Evolutionary conservation across 371 early-diverging fungal species (phyloP).

Genomic region (Apophysomyces variabilis): DNA sequence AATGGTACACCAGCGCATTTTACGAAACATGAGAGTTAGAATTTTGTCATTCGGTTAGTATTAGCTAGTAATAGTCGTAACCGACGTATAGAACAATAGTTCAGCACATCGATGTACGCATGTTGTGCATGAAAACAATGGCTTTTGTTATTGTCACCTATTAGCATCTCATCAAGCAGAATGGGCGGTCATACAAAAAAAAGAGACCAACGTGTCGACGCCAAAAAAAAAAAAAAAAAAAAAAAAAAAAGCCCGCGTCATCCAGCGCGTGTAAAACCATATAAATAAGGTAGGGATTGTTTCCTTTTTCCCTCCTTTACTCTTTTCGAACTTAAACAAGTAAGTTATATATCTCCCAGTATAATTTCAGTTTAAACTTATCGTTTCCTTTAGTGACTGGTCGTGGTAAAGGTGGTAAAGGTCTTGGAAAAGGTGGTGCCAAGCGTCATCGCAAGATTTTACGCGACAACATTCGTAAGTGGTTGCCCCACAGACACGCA

Average conservation of each 20-base stretch:
- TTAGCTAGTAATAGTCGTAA: no score
- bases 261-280: background rate
- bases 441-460: slow-evolving; percentile 99
- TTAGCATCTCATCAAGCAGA: no score
- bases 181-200: background rate
- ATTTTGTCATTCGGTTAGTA: no score
- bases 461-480: slow-evolving; percentile 95
- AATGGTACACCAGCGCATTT: no score
- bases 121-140: no score
- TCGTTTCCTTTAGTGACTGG: slow-evolving; percentile 66
- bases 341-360: slow-evolving; percentile 43
- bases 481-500: slow-evolving; percentile 5
- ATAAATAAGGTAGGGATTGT: background rate
- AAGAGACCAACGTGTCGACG: background rate
- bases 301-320: slow-evolving; percentile 10
- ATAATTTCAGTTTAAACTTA: background rate
- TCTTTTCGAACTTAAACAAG: slow-evolving; percentile 19
- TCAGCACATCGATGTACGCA: no score
- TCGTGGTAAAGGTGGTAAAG: slow-evolving; percentile 98
- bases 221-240: no score
- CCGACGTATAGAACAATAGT: no score
- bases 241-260: slow-evolving; percentile 1
- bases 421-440: slow-evolving; percentile 96
- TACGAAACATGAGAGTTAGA: no score
- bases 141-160: no score